Evolutionary conservation across 75 land plant genomes (phyloP).

Genomic region (Adiantum capillusveneris): DNA sequence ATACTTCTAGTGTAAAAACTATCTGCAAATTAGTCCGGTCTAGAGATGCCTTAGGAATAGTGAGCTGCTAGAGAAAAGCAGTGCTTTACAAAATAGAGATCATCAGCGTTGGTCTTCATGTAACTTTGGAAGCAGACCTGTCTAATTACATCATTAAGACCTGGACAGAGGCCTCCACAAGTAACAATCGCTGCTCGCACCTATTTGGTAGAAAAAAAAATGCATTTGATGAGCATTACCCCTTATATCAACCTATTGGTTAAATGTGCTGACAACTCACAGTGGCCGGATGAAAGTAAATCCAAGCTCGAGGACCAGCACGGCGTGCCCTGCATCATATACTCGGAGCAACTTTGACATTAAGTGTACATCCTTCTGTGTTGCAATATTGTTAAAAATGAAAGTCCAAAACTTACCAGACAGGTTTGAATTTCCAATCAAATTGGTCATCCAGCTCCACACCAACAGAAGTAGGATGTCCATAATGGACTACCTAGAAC

Average conservation of each 20-base stretch:
- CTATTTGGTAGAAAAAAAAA: constrained; percentile 24
- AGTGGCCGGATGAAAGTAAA: constrained; percentile 62
- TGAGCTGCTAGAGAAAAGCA: too few species aligned
- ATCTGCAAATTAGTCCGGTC: constrained; percentile 53
- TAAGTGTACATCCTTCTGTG: too few species aligned
- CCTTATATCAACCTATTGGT: too few species aligned
- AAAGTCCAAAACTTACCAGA: background rate
- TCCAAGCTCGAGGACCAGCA: constrained; percentile 79
- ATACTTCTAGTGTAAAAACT: constrained; percentile 80
- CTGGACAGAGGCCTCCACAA: constrained; percentile 94
- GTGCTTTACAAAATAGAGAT: too few species aligned
- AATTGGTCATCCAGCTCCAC: constrained; percentile 2
- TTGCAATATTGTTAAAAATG: too few species aligned
- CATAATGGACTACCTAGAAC: background rate
- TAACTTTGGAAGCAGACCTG: constrained; percentile 59
- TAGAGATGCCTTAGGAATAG: too few species aligned
- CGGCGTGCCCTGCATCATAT: constrained; percentile 62
- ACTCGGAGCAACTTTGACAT: too few species aligned
- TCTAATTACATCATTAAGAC: constrained; percentile 91
- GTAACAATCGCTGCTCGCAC: constrained; percentile 92
- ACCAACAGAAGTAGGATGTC: constrained; percentile 3
- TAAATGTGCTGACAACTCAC: background rate
- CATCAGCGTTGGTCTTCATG: background rate
- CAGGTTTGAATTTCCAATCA: constrained; percentile 2
- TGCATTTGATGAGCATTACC: too few species aligned